A percentile compares a stretch with the other conserved stretches of the same genome.
phyloP scores from a whole-genome alignment of 1,284 basidiomycete species.

The Gymnopus androsaceus region DNA sequence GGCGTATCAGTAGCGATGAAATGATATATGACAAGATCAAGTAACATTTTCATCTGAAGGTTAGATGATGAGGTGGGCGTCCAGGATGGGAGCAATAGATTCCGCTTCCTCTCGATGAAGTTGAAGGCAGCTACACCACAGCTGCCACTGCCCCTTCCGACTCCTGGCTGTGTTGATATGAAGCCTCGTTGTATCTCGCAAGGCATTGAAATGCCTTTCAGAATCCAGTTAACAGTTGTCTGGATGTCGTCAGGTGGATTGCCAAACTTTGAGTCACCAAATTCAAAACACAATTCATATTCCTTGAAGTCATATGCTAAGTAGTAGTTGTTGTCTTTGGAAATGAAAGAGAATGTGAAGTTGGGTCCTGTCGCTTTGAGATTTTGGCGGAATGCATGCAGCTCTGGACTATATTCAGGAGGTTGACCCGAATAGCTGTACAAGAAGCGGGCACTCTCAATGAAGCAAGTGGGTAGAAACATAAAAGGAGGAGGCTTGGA shows the following conservation, averaged over 20 bases:
- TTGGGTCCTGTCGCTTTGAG: not conserved
- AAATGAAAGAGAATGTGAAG: not conserved
- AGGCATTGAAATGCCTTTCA: not conserved
- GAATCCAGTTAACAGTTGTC: not conserved
- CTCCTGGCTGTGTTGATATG: conserved; percentile 14
- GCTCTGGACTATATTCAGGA: not conserved
- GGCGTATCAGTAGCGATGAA: not conserved
- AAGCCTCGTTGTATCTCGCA: not conserved
- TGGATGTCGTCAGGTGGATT: not conserved
- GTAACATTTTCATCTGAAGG: not conserved
- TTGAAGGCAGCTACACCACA: conserved; percentile 24
- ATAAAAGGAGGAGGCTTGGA: not conserved
- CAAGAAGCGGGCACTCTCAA: not conserved
- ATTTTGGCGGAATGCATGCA: not conserved
- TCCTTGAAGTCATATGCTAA: not conserved
- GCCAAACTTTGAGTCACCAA: not conserved
- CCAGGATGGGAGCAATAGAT: not conserved
- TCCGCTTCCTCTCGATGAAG: conserved; percentile 13
- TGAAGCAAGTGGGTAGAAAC: not conserved
- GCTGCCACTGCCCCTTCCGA: conserved; percentile 19
- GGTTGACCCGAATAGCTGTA: not conserved
- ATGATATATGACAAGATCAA: not conserved
- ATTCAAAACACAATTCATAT: not conserved
- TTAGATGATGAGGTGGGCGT: not conserved
- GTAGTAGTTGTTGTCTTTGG: not conserved